Evolutionary conservation across 2,329 filamentous ascomycete species (phyloP).

Genomic region (Drechmeria coniospora): DNA sequence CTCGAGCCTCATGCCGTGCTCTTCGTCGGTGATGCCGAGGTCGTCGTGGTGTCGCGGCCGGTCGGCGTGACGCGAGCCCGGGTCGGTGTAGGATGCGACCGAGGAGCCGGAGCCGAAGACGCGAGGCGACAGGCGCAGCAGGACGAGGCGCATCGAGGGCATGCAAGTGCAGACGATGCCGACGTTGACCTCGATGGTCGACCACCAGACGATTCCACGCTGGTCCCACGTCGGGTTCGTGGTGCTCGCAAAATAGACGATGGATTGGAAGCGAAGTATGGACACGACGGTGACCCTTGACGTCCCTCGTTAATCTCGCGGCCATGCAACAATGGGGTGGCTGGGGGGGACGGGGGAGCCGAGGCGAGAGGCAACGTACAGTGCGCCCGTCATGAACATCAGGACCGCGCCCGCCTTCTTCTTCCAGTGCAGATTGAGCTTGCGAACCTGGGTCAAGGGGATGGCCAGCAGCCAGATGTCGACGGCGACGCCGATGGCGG

Average conservation of each 20-base stretch:
- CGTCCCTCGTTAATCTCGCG: not conserved
- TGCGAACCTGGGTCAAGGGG: conserved; percentile 21
- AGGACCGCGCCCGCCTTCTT: conserved; percentile 25
- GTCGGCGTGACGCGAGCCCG: not conserved
- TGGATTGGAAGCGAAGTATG: conserved; percentile 13
- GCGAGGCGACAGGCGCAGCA: conserved; percentile 10
- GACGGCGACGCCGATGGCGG: conserved; percentile 23
- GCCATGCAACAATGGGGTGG: too few relatives aligned
- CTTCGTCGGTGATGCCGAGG: not conserved
- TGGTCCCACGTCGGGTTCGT: conserved; percentile 16
- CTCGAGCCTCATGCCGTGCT: not conserved
- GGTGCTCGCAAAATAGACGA: conserved; percentile 12
- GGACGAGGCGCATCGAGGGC: conserved; percentile 15
- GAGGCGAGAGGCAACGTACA: conserved; percentile 11
- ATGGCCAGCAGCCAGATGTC: conserved; percentile 27
- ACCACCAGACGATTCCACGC: conserved; percentile 15
- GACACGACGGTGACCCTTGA: conserved; percentile 16
- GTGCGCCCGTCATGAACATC: conserved; percentile 28
- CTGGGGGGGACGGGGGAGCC: not conserved
- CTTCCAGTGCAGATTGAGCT: conserved; percentile 18
- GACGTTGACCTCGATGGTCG: conserved; percentile 13
- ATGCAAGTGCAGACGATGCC: conserved; percentile 16
- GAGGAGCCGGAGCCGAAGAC: conserved; percentile 1
- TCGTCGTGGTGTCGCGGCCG: not conserved
- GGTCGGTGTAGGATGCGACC: not conserved